A percentile compares a stretch with the other conserved stretches of the same genome.
Evolutionary conservation across 1,284 basidiomycete genomes (phyloP).

Genomic region (Wolfiporia cocos): DNA sequence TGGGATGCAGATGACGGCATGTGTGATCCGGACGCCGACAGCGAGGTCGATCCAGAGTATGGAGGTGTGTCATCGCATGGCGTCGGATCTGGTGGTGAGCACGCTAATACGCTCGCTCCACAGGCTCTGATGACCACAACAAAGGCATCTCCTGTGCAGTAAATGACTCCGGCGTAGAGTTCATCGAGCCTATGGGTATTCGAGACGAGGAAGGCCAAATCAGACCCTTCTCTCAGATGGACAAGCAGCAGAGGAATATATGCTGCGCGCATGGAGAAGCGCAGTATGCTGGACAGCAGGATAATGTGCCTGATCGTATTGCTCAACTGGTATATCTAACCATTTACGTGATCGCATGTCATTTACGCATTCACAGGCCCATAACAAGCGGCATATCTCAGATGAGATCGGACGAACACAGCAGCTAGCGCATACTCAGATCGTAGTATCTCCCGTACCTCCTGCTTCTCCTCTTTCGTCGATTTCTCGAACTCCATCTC

Average conservation of each 20-base stretch:
- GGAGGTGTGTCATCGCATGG: no score
- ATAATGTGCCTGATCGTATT: conserved; percentile 48
- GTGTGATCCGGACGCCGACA: conserved; percentile 23
- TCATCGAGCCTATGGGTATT: conserved; percentile 25
- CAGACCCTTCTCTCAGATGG: conserved; percentile 25
- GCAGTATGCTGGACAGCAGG: conserved; percentile 45
- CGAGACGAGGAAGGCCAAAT: conserved; percentile 27
- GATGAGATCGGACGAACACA: conserved; percentile 16
- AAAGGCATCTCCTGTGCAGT: conserved; percentile 5
- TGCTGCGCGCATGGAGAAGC: conserved; percentile 24
- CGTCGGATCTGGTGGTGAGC: no score
- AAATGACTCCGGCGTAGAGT: conserved; percentile 13
- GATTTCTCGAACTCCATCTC: conserved; percentile 11
- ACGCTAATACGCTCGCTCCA: not conserved
- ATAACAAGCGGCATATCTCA: no score
- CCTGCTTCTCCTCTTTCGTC: conserved; percentile 7
- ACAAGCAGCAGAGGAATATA: conserved; percentile 39
- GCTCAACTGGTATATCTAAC: conserved; percentile 55
- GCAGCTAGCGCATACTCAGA: conserved; percentile 24
- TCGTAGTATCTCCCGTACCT: conserved; percentile 12
- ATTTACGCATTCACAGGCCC: no score
- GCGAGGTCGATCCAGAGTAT: conserved; percentile 24
- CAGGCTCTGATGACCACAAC: not conserved
- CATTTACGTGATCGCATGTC: no score
- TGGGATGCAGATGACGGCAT: conserved; percentile 38